A percentile compares a stretch with the other conserved stretches of the same genome.
Conservation (phyloP, 1,284 basidiomycete genomes). For the Mixia osmundae region DNA sequence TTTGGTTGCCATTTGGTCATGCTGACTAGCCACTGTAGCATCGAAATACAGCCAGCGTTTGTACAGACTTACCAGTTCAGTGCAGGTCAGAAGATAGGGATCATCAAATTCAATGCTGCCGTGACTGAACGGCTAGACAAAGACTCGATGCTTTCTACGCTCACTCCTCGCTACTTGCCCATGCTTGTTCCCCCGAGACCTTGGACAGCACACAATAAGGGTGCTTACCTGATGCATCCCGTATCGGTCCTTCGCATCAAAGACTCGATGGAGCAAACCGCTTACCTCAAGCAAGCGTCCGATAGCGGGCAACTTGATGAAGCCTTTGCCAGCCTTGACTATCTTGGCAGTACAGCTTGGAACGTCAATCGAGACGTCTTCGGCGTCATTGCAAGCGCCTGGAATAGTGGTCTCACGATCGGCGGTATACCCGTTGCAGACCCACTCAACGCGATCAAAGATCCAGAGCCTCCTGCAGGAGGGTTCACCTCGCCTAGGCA, state of each 20-base stretch:
- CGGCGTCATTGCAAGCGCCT: constrained; percentile 45
- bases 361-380: constrained; percentile 55
- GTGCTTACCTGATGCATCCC: constrained; percentile 61
- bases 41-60: constrained; percentile 75
- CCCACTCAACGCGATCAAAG: constrained; percentile 25
- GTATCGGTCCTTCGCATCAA: constrained; percentile 76
- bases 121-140: constrained; percentile 55
- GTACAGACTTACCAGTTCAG: constrained; percentile 79
- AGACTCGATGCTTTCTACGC: constrained; percentile 46
- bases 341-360: constrained; percentile 80
- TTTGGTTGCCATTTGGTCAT: too few relatives aligned
- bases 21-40: too few relatives aligned
- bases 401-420: constrained; percentile 39
- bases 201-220: constrained; percentile 56
- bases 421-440: constrained; percentile 20
- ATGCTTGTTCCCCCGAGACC: constrained; percentile 83
- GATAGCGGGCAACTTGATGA: constrained; percentile 53
- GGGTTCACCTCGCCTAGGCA: too few relatives aligned
- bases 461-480: too few relatives aligned
- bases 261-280: constrained; percentile 63
- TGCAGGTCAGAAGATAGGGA: constrained; percentile 73
- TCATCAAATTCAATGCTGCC: constrained; percentile 64
- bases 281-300: constrained; percentile 55
- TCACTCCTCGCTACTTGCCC: constrained; percentile 82
- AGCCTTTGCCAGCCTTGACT: constrained; percentile 70